Evolutionary conservation across 257 asterid genomes (phyloP).

Genomic region (Ligustrum vulgare): DNA sequence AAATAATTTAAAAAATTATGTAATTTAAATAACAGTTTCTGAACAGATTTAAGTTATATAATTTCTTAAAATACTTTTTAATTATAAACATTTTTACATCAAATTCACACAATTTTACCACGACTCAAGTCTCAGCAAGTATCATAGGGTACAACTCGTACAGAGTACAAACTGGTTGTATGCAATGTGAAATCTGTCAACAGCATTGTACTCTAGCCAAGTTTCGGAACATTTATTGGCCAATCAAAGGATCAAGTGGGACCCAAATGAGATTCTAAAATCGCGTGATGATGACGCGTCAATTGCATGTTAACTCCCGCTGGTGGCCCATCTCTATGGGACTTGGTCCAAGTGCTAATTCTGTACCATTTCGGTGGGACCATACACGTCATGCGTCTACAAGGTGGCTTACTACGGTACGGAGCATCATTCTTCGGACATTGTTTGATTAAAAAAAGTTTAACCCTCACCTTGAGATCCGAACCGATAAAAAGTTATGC

Average conservation of each 20-base stretch:
- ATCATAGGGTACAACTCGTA: constrained; percentile 9
- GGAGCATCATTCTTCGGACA: no score
- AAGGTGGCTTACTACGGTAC: neutral
- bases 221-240: constrained; percentile 23
- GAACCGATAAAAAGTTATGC: no score
- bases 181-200: neutral
- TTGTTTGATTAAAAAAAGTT: no score
- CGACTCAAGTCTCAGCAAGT: no score
- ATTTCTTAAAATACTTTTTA: no score
- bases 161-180: constrained; percentile 10
- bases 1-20: no score
- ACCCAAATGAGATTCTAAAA: constrained; percentile 17
- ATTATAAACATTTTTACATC: no score
- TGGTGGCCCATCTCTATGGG: neutral
- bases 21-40: no score
- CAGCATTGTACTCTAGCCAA: neutral
- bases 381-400: neutral
- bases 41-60: no score
- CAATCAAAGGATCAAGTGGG: neutral
- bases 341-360: constrained; percentile 15
- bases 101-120: no score
- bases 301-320: constrained; percentile 12
- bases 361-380: neutral
- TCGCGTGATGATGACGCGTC: constrained; percentile 13
- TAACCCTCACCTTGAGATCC: no score